Evolutionary conservation across 768 basidiomycete species (phyloP).

Genomic region (Leccinum fibrillosum): DNA sequence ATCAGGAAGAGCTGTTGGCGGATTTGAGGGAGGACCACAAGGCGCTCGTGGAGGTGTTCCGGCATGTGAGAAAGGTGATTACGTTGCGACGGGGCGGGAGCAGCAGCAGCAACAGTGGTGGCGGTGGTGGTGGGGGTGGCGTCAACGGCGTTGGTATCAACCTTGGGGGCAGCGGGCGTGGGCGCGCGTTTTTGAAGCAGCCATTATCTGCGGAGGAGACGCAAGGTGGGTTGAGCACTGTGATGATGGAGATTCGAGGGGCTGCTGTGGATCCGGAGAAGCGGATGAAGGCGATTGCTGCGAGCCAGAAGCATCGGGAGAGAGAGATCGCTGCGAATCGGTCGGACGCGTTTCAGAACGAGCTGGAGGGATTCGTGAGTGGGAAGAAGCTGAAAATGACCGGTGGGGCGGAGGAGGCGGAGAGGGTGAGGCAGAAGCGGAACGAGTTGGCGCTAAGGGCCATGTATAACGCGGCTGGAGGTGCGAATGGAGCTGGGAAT

Average conservation of each 20-base stretch:
- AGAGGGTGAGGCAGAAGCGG: slow-evolving; percentile 80
- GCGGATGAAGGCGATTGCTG: slow-evolving; percentile 90
- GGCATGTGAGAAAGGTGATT: no score
- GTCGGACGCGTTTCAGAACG: slow-evolving; percentile 81
- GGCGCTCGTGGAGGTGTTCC: no score
- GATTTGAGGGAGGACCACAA: slow-evolving; percentile 24
- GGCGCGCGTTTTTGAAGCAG: slow-evolving; percentile 51
- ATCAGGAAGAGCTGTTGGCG: no score
- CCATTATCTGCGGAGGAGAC: slow-evolving; percentile 61
- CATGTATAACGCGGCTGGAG: slow-evolving; percentile 58
- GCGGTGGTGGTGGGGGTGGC: neutral
- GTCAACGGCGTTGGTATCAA: slow-evolving; percentile 38
- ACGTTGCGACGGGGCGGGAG: no score
- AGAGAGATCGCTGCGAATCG: slow-evolving; percentile 63
- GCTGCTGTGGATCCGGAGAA: slow-evolving; percentile 78
- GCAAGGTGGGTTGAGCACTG: slow-evolving; percentile 63
- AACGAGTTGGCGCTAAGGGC: slow-evolving; percentile 85
- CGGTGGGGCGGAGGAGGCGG: slow-evolving; percentile 88
- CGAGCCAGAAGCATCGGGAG: slow-evolving; percentile 76
- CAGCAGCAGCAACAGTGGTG: no score
- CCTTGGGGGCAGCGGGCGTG: slow-evolving; percentile 37
- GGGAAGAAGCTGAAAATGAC: slow-evolving; percentile 93
- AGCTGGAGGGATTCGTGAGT: slow-evolving; percentile 82
- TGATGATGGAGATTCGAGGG: slow-evolving; percentile 88
- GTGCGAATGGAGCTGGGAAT: slow-evolving; percentile 1